Percentiles rank a stretch among this genome's conserved stretches.
phyloP scores from a whole-genome alignment of 352 stramenopile species.

The Phytophthora meadii region DNA sequence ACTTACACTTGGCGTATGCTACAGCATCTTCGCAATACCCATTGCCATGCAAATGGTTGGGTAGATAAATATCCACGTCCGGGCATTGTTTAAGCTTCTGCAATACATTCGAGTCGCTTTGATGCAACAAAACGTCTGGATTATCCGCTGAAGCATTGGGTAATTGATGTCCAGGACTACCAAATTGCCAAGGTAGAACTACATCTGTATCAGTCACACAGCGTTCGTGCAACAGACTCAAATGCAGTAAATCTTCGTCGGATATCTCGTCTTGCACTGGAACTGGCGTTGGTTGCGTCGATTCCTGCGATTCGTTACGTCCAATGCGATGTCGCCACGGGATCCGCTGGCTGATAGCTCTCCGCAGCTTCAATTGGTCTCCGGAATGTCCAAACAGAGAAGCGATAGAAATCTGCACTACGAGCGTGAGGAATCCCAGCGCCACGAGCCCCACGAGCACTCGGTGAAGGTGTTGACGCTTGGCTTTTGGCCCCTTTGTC shows the following conservation, averaged over 20 bases:
- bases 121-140: conserved; percentile 29
- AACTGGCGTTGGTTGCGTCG: not conserved
- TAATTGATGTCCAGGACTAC: conserved; percentile 19
- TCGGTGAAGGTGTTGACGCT: conserved; percentile 7
- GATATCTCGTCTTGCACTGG: conserved; percentile 13
- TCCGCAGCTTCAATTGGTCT: conserved; percentile 22
- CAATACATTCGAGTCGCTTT: conserved; percentile 48
- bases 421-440: conserved; percentile 27
- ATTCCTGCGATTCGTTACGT: conserved; percentile 5
- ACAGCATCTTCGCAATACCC: conserved; percentile 77
- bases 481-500: not conserved
- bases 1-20: conserved; percentile 66
- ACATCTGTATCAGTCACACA: conserved; percentile 42
- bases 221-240: conserved; percentile 41
- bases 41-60: conserved; percentile 36
- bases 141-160: conserved; percentile 14
- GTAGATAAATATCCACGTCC: conserved; percentile 70
- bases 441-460: conserved; percentile 20
- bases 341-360: conserved; percentile 17
- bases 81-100: conserved; percentile 55
- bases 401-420: conserved; percentile 15
- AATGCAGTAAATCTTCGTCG: conserved; percentile 41
- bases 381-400: conserved; percentile 23
- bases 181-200: conserved; percentile 44
- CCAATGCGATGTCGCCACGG: conserved; percentile 15